Evolutionary conservation across 768 basidiomycete species (phyloP).

Genomic region (Kwoniella sp.): DNA sequence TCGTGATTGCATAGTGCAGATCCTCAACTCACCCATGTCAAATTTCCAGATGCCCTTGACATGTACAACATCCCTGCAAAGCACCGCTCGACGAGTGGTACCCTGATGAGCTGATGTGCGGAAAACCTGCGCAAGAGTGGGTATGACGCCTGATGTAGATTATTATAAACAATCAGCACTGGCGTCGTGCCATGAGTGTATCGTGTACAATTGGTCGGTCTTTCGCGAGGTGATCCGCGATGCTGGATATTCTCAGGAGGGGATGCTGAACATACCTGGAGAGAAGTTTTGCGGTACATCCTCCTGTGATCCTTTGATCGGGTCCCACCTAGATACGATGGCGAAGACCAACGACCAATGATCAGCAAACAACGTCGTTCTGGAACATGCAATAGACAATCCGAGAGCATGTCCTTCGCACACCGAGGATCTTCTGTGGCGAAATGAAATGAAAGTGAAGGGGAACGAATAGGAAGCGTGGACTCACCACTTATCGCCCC

Average conservation of each 20-base stretch:
- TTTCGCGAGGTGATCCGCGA: too few species aligned
- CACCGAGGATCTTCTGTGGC: too few species aligned
- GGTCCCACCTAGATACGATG: conserved; percentile 43
- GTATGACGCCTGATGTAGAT: conserved; percentile 36
- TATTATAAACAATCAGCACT: too few species aligned
- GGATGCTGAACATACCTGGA: conserved; percentile 33
- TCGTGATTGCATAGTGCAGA: too few species aligned
- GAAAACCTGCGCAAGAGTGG: conserved; percentile 31
- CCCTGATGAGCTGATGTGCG: conserved; percentile 21
- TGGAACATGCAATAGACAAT: too few species aligned
- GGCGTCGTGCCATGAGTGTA: too few species aligned
- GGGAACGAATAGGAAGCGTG: too few species aligned
- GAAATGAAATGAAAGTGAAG: too few species aligned
- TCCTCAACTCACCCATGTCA: conserved; percentile 47
- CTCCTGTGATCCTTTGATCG: conserved; percentile 15
- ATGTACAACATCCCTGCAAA: conserved; percentile 40
- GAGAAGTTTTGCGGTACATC: conserved; percentile 47
- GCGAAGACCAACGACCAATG: not conserved
- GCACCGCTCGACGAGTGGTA: conserved; percentile 40
- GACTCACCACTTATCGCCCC: conserved; percentile 46
- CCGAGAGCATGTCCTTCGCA: too few species aligned
- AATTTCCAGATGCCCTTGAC: conserved; percentile 46
- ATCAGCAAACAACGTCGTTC: too few species aligned
- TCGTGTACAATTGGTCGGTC: too few species aligned
- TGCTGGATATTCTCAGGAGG: too few species aligned